Evolutionary conservation across 192 early-diverging fungal genomes (phyloP), one percentile per base, ranked within the genome.

Genomic region (Coemansia furcata): DNA sequence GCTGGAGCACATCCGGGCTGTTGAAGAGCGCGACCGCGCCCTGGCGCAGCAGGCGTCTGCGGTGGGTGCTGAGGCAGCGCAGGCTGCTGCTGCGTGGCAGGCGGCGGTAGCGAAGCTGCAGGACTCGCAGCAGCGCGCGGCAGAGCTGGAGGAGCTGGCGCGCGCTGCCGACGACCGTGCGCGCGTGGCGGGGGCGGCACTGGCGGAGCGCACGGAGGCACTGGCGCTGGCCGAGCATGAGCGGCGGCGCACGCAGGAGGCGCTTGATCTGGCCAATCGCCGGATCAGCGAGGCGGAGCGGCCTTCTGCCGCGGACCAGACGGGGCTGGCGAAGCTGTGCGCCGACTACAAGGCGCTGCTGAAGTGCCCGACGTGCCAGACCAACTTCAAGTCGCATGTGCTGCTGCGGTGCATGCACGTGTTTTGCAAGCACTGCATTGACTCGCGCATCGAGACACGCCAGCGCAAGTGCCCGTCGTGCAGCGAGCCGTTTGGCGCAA

Each of bases 381-480:
- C 82, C 26, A 86, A 92, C 49, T 95, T 97, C 83, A 94, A 94
- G 70, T 88, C 86, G 35, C 93, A 93, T 71, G 83, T 90, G 3
- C 76, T 98, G 11, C 35, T 86, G 57, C 87, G 92, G 37, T 98
- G 97, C 77, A 96, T 96, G 95, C 97, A 98, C 69, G 91, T 91
- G 14, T 98, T 98, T 84, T 98, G 97, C 85, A 92, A 93, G 66
- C 80, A 87, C 64, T 98, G 96, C 71, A 91, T 97, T 66, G 93
- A 97, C 65, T 87, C 90, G 33, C 86, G 90, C 60, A 84, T 90
- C 64, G 90, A 92, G 47, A 93, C 92, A 0, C 88, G 97, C 7
- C 95, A 97, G 81, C 88, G 95, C 77, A 94, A 94, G 77, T 98
- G 95, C 74, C 95, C 95, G 14, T 92, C 89, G 21, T 98, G 95